Evolutionary conservation across 345 rosid species (phyloP).

Genomic region (Bruguiera gymnorhiza): DNA sequence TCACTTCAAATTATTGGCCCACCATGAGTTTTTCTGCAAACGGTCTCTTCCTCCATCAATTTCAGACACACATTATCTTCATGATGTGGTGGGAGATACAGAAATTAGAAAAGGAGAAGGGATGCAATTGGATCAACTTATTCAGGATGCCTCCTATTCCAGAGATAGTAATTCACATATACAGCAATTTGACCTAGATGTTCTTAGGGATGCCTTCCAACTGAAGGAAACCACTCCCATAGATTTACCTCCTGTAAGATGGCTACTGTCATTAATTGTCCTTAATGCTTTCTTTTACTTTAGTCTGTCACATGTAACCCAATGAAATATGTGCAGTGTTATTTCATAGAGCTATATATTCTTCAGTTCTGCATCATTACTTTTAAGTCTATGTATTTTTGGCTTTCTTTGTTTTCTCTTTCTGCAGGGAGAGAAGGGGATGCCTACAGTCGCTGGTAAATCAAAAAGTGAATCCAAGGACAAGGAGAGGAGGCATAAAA

Average conservation of each 20-base stretch:
- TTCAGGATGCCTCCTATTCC: constrained; percentile 21
- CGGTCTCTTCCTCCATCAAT: constrained; percentile 29
- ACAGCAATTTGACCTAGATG: constrained; percentile 28
- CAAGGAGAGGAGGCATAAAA: constrained; percentile 89
- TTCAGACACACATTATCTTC: constrained; percentile 36
- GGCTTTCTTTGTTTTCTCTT: neutral
- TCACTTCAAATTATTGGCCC: constrained; percentile 31
- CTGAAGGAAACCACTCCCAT: constrained; percentile 29
- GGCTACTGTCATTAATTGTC: neutral
- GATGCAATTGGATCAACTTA: constrained; percentile 36
- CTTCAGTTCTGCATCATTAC: neutral
- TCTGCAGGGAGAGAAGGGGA: constrained; percentile 68
- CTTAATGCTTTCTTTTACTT: neutral
- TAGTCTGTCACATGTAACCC: neutral
- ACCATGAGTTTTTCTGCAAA: constrained; percentile 35
- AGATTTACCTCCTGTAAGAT: constrained; percentile 28
- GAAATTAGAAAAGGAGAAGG: constrained; percentile 44
- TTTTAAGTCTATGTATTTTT: neutral
- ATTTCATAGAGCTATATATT: neutral
- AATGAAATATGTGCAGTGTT: no score
- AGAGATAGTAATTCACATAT: constrained; percentile 22
- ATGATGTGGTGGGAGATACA: constrained; percentile 35
- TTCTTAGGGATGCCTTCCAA: constrained; percentile 37
- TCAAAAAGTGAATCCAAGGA: constrained; percentile 69
- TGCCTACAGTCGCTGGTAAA: constrained; percentile 68